These are phyloP conservation scores for Cicer yamashitae DNA, from an alignment of 306 rosid species.

Conservation along the genomic window DNA sequence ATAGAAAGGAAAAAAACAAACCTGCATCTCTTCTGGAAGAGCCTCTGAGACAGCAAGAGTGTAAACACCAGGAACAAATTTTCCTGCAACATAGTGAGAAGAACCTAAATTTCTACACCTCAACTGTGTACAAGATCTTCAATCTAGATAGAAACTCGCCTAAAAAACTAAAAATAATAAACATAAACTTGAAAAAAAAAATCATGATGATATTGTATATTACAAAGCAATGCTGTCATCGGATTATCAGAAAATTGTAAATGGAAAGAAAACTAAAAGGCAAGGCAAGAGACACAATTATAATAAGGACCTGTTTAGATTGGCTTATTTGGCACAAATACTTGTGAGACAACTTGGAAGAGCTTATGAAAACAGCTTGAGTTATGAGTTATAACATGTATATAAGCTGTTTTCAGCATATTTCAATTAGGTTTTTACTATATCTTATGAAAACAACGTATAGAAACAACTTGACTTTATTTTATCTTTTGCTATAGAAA, in stretches of 20 bases:
- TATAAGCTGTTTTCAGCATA: too few relatives aligned
- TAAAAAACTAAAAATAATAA: neutral
- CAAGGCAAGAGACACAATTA: constrained; percentile 2
- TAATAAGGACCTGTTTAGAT: too few relatives aligned
- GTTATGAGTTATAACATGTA: too few relatives aligned
- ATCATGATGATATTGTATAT: neutral
- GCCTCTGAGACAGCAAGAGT: constrained; percentile 98
- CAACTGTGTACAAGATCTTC: constrained; percentile 1
- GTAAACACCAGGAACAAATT: constrained; percentile 85
- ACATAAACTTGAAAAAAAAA: neutral
- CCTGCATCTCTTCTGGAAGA: constrained; percentile 96
- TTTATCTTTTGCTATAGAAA: too few relatives aligned
- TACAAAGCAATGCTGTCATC: constrained; percentile 6
- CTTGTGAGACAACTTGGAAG: too few relatives aligned
- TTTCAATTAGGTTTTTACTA: too few relatives aligned
- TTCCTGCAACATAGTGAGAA: constrained; percentile 58
- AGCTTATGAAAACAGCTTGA: too few relatives aligned
- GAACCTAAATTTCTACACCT: constrained; percentile 24
- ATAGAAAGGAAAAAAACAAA: constrained; percentile 42
- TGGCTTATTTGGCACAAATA: too few relatives aligned
- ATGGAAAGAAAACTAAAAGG: constrained; percentile 12
- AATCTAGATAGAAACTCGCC: constrained; percentile 5
- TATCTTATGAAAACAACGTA: too few relatives aligned
- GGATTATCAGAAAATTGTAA: neutral
- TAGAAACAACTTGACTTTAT: too few relatives aligned